Percentiles rank a stretch among this genome's conserved stretches.
Conservation (phyloP, 257 asterid genomes). For the Salvia hispanica region DNA sequence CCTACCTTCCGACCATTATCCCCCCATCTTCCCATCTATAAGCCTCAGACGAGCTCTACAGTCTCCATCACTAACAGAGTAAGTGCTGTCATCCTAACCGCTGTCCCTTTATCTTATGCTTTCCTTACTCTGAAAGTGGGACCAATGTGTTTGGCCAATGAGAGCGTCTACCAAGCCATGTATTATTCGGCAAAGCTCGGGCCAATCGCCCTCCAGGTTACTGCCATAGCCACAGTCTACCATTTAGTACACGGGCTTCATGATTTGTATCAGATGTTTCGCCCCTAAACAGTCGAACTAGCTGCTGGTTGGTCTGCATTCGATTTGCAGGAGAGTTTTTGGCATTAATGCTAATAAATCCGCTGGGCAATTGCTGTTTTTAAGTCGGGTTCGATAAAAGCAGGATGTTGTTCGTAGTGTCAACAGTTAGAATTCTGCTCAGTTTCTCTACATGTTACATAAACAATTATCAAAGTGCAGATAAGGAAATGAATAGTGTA, state of each 20-base stretch:
- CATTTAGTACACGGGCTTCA: constrained; percentile 29
- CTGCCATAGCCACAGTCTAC: constrained; percentile 29
- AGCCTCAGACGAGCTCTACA: constrained; percentile 34
- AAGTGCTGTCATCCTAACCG: constrained; percentile 24
- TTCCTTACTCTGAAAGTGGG: constrained; percentile 31
- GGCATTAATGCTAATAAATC: constrained; percentile 20
- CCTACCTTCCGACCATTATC: constrained; percentile 33
- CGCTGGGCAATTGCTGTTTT: background rate
- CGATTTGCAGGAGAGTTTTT: constrained; percentile 6
- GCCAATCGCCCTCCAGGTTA: constrained; percentile 25
- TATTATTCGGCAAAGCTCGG: constrained; percentile 28
- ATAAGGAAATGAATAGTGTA: constrained; percentile 12
- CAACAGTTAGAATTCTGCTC: constrained; percentile 13
- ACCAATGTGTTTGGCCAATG: constrained; percentile 32
- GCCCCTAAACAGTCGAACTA: constrained; percentile 2
- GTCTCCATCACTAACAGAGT: constrained; percentile 32
- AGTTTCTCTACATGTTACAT: constrained; percentile 8
- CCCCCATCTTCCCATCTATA: constrained; percentile 32
- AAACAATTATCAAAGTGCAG: constrained; percentile 1
- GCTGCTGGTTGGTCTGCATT: background rate
- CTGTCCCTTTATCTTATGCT: constrained; percentile 24
- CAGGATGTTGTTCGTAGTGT: constrained; percentile 3
- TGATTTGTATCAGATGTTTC: constrained; percentile 24
- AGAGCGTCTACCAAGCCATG: constrained; percentile 28
- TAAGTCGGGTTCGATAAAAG: constrained; percentile 12